Base-by-base conservation (phyloP, 495 filamentous ascomycete genomes). In the Sordaria brevicollis region DNA sequence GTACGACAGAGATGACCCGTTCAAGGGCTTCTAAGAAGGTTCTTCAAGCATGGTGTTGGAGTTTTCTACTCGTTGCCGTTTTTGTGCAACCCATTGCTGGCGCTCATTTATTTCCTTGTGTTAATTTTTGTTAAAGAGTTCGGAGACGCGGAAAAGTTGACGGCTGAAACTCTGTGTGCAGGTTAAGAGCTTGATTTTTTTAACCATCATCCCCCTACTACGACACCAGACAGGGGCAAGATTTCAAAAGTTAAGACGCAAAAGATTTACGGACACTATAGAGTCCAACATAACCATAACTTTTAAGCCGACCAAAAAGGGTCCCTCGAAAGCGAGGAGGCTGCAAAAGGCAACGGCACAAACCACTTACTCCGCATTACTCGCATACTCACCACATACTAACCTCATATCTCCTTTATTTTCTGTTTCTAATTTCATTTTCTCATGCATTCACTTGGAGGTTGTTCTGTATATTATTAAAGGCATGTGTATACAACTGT, bases 1-100 rank as follows among this genome's bases (percentile, higher is more conserved):
- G 69, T 82, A 77, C 74, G 77, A 80, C 74, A 74, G 78, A 29
- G 81, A 84, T 29, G 83, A 85, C 67, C 83, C 83, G 3, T 85
- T 85, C 57, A 77, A 74, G 69, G 83, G 83, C 11, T 85, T 85
- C 70, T 85, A 76, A 67, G 68, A 36, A 25, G 11, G 31, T 65
- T 71, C 67, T 33, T 25, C 15, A 62, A 62, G 49, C 49, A 62
- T 62, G 49, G 49, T 29, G 49, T 62, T 17, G 49, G 13, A 62
- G 10, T 62, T 62, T 62, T 62, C 29, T 17, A 62, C 49, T 62
- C 49, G 49, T 62, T 62, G 49, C 49, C 49, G 3, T 4, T 17
- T 17, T 9, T 17, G 25, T 17, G 49, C 49, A 62, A 62, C 49
- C 49, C 49, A 62, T 62, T 71, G 17, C 17, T 29, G 62, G 62